These are phyloP conservation scores for Sophora flavescens DNA, from an alignment of 306 rosid species.

Conservation along the genomic window DNA sequence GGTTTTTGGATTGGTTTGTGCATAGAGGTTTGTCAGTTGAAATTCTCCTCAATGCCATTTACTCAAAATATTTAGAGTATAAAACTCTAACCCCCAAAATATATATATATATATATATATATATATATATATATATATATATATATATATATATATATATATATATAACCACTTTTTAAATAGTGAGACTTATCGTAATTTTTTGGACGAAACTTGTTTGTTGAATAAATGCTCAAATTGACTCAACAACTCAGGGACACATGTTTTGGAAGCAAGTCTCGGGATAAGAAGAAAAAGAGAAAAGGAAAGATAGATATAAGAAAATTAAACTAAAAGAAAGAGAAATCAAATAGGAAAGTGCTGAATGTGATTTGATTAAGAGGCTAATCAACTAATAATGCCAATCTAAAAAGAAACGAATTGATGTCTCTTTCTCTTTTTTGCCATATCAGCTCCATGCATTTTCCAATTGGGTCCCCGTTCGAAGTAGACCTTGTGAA, in stretches of 20 bases:
- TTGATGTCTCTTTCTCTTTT: not conserved
- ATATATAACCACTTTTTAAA: too few relatives aligned
- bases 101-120: too few relatives aligned
- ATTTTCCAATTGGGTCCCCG: conserved; percentile 20
- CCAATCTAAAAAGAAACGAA: conserved; percentile 15
- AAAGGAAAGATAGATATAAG: conserved; percentile 11
- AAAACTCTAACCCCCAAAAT: too few relatives aligned
- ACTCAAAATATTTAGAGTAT: too few relatives aligned
- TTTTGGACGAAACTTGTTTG: not conserved
- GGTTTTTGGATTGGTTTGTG: too few relatives aligned
- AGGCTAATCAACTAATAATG: not conserved
- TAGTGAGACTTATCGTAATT: too few relatives aligned
- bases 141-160: too few relatives aligned
- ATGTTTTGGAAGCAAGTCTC: not conserved
- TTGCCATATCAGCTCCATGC: conserved; percentile 45
- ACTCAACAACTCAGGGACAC: not conserved
- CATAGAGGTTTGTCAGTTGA: too few relatives aligned
- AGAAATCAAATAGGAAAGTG: not conserved
- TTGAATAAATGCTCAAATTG: not conserved
- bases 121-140: too few relatives aligned
- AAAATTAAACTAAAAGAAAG: not conserved
- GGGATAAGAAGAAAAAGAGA: not conserved
- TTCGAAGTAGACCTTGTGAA: not conserved
- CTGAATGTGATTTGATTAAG: not conserved
- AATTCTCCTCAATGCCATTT: too few relatives aligned